These are phyloP conservation scores for Scenedesmus sp. DNA, from an alignment of 163 green algal genomes.

Conservation along the genomic window DNA sequence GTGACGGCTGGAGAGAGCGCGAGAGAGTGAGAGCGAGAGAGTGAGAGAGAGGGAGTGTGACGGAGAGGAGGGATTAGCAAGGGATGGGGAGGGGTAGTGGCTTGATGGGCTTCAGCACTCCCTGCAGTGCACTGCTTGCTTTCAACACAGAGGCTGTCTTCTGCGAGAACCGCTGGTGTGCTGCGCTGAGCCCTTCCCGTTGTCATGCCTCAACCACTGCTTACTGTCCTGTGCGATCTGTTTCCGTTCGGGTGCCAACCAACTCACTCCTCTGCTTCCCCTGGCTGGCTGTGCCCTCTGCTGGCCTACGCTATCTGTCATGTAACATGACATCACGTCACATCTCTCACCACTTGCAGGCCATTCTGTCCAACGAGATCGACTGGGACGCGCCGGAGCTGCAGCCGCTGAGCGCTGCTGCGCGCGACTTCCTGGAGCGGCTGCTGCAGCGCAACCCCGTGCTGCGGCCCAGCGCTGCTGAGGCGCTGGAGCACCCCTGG, in stretches of 20 bases:
- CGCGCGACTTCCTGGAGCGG: conserved; percentile 66
- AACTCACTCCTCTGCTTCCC: too few relatives aligned
- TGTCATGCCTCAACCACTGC: too few relatives aligned
- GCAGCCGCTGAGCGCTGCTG: conserved; percentile 53
- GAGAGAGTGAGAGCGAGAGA: conserved; percentile 4
- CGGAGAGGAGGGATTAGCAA: background rate
- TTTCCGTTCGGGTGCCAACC: too few relatives aligned
- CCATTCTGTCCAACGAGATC: conserved; percentile 80
- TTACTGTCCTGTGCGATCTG: too few relatives aligned
- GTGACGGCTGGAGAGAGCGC: background rate
- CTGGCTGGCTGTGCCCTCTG: too few relatives aligned
- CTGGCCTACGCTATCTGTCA: too few relatives aligned
- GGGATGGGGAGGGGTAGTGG: too few relatives aligned
- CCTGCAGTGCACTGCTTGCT: too few relatives aligned
- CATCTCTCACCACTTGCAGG: conserved; percentile 52
- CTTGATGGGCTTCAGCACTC: background rate
- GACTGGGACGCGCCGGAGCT: conserved; percentile 77
- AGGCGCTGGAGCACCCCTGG: conserved; percentile 86
- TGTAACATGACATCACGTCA: too few relatives aligned
- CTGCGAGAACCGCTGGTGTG: too few relatives aligned
- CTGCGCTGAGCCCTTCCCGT: too few relatives aligned
- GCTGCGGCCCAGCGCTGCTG: conserved; percentile 69
- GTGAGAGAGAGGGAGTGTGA: background rate
- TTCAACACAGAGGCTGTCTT: too few relatives aligned
- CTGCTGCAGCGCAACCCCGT: conserved; percentile 85